A percentile compares a stretch with the other conserved stretches of the same genome.
phyloP scores from a whole-genome alignment of 139 green algal species.

The Picochlorum sp. region DNA sequence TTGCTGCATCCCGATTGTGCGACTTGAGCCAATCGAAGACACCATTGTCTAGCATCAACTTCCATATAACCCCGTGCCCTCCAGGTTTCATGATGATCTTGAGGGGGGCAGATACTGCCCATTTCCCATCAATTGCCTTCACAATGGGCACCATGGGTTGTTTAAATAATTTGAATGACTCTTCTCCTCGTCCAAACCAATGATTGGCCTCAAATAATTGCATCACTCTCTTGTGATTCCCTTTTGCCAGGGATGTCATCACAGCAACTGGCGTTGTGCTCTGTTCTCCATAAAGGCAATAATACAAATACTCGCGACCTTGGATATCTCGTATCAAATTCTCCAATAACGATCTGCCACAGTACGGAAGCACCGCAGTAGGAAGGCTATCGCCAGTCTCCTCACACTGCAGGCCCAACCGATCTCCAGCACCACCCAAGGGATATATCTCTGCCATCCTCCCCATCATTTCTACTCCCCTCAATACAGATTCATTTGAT shows the following conservation, averaged over 20 bases:
- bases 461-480: constrained; percentile 64
- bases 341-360: constrained; percentile 83
- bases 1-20: constrained; percentile 46
- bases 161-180: constrained; percentile 62
- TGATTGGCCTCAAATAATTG: constrained; percentile 42
- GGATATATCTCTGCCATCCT: constrained; percentile 90
- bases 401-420: constrained; percentile 80
- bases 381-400: constrained; percentile 81
- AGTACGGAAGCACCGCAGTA: constrained; percentile 89
- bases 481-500: constrained; percentile 24
- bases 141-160: constrained; percentile 95
- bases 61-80: constrained; percentile 97
- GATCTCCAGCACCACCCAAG: constrained; percentile 86
- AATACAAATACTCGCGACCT: constrained; percentile 93
- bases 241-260: constrained; percentile 96
- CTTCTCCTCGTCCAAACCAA: constrained; percentile 77
- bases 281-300: constrained; percentile 66
- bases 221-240: constrained; percentile 78
- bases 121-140: constrained; percentile 57
- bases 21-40: constrained; percentile 73
- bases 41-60: constrained; percentile 91
- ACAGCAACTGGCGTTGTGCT: constrained; percentile 83
- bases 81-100: constrained; percentile 83
- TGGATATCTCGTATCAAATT: constrained; percentile 85
- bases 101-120: constrained; percentile 59